These are phyloP conservation scores for Triticum timopheevii DNA, from an alignment of 176 grass and related monocot species.

Conservation along the genomic window DNA sequence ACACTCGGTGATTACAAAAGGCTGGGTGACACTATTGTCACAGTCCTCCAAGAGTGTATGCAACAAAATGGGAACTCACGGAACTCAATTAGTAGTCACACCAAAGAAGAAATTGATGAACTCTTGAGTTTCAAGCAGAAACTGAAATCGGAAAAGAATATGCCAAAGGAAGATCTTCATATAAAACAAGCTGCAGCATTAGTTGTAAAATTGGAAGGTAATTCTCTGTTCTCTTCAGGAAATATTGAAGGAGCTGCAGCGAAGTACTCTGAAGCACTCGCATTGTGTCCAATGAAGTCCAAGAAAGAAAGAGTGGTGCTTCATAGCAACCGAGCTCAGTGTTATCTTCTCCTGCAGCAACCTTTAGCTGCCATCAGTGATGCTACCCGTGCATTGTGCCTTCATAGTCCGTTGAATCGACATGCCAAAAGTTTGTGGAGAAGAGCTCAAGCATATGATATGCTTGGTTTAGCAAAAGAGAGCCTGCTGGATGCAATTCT, in stretches of 20 bases:
- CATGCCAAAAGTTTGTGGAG: slow-evolving; percentile 99
- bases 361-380: slow-evolving; percentile 89
- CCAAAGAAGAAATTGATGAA: slow-evolving; percentile 84
- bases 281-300: slow-evolving; percentile 92
- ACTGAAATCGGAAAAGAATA: slow-evolving; percentile 81
- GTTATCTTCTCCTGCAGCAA: slow-evolving; percentile 95
- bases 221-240: slow-evolving; percentile 94
- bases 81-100: slow-evolving; percentile 49
- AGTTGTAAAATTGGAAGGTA: slow-evolving; percentile 98
- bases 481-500: slow-evolving; percentile 97
- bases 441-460: slow-evolving; percentile 99
- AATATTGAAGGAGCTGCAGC: slow-evolving; percentile 85
- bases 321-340: slow-evolving; percentile 95
- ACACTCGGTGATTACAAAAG: slow-evolving; percentile 79
- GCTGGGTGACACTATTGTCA: slow-evolving; percentile 77
- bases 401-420: slow-evolving; percentile 82
- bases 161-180: slow-evolving; percentile 96
- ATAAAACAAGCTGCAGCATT: slow-evolving; percentile 98
- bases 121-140: slow-evolving; percentile 78
- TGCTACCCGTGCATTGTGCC: slow-evolving; percentile 83
- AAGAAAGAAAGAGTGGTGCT: slow-evolving; percentile 99
- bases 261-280: slow-evolving; percentile 96
- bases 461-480: slow-evolving; percentile 95
- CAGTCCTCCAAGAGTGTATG: slow-evolving; percentile 69
- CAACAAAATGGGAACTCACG: slow-evolving; percentile 48